Percentiles rank a stretch among this genome's conserved stretches.
Evolutionary conservation across 257 asterid species (phyloP).

Genomic region (Solanum habrochaites): DNA sequence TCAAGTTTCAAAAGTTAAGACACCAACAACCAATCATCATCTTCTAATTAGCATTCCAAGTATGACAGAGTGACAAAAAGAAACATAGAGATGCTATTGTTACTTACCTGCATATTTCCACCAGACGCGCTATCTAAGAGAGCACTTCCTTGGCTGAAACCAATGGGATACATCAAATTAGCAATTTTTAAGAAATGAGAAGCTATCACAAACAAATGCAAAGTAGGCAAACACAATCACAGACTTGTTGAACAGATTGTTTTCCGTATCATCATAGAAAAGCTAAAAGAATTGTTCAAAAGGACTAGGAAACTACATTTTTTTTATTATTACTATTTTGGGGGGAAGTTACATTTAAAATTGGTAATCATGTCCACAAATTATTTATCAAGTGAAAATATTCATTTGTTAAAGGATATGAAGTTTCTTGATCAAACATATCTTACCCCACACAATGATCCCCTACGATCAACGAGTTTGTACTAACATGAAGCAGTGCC

Average conservation of each 20-base stretch:
- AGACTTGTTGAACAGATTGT: neutral
- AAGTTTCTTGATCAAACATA: neutral
- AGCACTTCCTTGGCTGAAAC: constrained; percentile 88
- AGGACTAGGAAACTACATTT: neutral
- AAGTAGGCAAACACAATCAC: neutral
- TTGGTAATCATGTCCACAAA: neutral
- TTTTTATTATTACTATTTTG: too few relatives aligned
- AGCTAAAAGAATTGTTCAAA: neutral
- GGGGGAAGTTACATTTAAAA: neutral
- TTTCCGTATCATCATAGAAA: neutral
- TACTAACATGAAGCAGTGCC: constrained; percentile 72
- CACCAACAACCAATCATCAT: neutral
- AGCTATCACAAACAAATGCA: neutral
- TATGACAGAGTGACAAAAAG: neutral
- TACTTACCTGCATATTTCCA: constrained; percentile 87
- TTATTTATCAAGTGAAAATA: neutral
- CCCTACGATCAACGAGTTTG: constrained; percentile 84
- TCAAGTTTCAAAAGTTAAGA: neutral
- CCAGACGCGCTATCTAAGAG: constrained; percentile 64
- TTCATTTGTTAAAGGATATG: neutral
- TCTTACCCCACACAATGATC: constrained; percentile 98
- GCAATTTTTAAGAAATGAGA: neutral
- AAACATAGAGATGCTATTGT: neutral
- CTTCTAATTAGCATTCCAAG: neutral
- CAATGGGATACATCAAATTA: constrained; percentile 10